A percentile compares a stretch with the other conserved stretches of the same genome.
Conservation (phyloP, 768 basidiomycete genomes). For the Phylloporus sp. region DNA sequence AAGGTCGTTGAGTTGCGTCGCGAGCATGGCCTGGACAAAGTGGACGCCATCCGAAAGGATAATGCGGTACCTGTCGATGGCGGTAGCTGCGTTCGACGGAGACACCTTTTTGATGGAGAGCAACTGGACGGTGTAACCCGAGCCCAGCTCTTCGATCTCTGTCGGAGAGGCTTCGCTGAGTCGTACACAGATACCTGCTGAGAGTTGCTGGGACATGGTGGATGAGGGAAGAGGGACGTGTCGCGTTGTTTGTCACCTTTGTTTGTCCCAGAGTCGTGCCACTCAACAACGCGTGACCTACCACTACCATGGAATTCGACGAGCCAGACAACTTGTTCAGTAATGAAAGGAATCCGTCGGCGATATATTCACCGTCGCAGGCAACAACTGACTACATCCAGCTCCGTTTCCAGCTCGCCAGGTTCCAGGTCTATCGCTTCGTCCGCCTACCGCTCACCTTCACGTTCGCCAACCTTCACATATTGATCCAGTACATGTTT, state of each 20-base stretch:
- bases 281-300: neutral
- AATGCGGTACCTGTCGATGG: constrained; percentile 64
- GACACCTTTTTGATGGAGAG: constrained; percentile 80
- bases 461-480: constrained; percentile 31
- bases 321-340: neutral
- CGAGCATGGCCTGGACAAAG: constrained; percentile 92
- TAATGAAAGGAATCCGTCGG: neutral
- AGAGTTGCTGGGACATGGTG: constrained; percentile 49
- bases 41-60: constrained; percentile 87
- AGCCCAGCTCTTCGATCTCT: constrained; percentile 28
- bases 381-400: constrained; percentile 20
- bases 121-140: constrained; percentile 63
- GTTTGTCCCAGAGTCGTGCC: constrained; percentile 5
- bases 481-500: constrained; percentile 29
- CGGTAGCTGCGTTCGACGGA: constrained; percentile 25
- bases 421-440: constrained; percentile 25
- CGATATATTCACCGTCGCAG: constrained; percentile 11
- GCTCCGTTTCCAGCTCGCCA: constrained; percentile 29
- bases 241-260: constrained; percentile 16
- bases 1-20: constrained; percentile 81
- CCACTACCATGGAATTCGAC: too few relatives aligned
- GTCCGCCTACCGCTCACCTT: constrained; percentile 24
- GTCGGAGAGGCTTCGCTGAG: constrained; percentile 39
- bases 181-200: constrained; percentile 51
- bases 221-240: constrained; percentile 4